Percentiles rank a stretch among this genome's conserved stretches.
phyloP scores from a whole-genome alignment of 768 basidiomycete genomes.

The Mycena leptocephala region DNA sequence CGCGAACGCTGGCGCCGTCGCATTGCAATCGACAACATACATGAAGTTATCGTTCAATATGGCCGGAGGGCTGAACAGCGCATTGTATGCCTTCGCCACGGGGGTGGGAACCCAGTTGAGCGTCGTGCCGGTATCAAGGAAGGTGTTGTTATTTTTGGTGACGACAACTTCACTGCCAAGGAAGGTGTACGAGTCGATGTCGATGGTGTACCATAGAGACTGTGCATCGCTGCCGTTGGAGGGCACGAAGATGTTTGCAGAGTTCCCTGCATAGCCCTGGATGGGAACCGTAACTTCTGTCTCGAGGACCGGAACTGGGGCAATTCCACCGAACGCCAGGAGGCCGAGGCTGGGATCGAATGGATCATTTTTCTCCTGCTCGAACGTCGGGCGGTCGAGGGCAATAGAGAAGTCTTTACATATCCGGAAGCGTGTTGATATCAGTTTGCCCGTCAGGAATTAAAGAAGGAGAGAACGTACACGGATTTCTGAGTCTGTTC shows the following conservation, averaged over 20 bases:
- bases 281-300: constrained; percentile 32
- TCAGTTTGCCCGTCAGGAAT: not conserved
- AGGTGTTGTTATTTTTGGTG: constrained; percentile 21
- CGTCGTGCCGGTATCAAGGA: constrained; percentile 35
- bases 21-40: constrained; percentile 33
- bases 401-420: constrained; percentile 36
- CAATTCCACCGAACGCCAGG: constrained; percentile 39
- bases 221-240: constrained; percentile 13
- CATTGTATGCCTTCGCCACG: constrained; percentile 36
- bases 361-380: constrained; percentile 20
- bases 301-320: constrained; percentile 31
- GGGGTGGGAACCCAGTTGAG: constrained; percentile 34
- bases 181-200: constrained; percentile 36
- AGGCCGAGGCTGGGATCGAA: constrained; percentile 34
- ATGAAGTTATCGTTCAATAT: not conserved
- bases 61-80: constrained; percentile 34
- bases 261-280: constrained; percentile 26
- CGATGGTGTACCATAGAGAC: constrained; percentile 30
- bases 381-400: constrained; percentile 36
- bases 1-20: constrained; percentile 35
- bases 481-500: constrained; percentile 27
- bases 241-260: constrained; percentile 15
- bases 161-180: constrained; percentile 22
- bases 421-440: not conserved
- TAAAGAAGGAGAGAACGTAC: constrained; percentile 7